Conservation (phyloP, 805 yeast species). For the Teunomyces funiuensis region DNA sequence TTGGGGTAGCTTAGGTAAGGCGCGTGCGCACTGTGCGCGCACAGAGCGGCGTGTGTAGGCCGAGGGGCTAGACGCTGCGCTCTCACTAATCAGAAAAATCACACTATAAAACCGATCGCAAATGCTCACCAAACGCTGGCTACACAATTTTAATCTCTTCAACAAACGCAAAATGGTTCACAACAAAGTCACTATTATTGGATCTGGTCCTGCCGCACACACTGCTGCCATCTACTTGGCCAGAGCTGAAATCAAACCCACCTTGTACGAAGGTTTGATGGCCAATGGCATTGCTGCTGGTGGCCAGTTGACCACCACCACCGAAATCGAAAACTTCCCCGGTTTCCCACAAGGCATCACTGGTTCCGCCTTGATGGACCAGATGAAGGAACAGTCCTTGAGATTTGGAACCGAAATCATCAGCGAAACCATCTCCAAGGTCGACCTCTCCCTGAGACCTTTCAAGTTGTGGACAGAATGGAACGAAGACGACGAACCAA, state of each 20-base stretch:
- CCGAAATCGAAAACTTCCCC: conserved; percentile 98
- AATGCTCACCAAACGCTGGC: not conserved
- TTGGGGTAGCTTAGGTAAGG: not conserved
- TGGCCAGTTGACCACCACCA: conserved; percentile 97
- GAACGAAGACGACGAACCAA: conserved; percentile 87
- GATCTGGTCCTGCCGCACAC: conserved; percentile 99
- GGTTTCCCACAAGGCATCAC: conserved; percentile 94
- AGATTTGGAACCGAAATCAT: conserved; percentile 91
- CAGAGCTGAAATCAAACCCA: conserved; percentile 94
- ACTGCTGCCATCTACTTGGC: conserved; percentile 97
- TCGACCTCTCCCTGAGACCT: conserved; percentile 84
- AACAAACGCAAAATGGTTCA: conserved; percentile 59
- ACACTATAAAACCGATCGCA: conserved; percentile 3
- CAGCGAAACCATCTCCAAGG: conserved; percentile 93
- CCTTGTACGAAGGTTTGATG: conserved; percentile 90
- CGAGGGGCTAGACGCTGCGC: not conserved
- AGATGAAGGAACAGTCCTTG: conserved; percentile 84
- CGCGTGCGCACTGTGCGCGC: conserved; percentile 5
- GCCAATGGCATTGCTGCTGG: conserved; percentile 99
- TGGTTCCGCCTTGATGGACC: conserved; percentile 88
- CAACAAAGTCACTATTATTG: conserved; percentile 82
- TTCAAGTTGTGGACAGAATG: conserved; percentile 97
- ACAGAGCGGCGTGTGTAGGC: too few relatives aligned
- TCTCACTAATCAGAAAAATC: conserved; percentile 1
- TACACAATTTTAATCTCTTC: not conserved